These are phyloP conservation scores for Exophiala sideris DNA, from an alignment of 2,329 filamentous ascomycete species.

Conservation along the genomic window DNA sequence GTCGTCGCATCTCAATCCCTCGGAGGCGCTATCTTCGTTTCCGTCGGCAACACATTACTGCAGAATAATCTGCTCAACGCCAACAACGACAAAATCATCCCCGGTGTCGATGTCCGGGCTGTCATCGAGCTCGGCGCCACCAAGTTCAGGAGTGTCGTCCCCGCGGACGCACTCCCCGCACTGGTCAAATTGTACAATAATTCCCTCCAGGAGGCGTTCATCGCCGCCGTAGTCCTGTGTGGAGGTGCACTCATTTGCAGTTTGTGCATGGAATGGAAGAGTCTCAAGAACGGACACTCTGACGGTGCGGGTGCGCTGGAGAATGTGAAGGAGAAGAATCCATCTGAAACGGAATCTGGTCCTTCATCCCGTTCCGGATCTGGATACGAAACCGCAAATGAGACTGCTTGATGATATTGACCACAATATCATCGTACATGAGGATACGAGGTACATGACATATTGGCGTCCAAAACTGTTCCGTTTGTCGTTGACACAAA, in stretches of 20 bases:
- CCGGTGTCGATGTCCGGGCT: constrained; percentile 16
- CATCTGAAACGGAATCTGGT: too few relatives aligned
- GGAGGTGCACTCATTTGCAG: constrained; percentile 18
- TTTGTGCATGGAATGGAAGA: constrained; percentile 10
- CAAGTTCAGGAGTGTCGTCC: constrained; percentile 17
- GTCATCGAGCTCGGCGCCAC: constrained; percentile 21
- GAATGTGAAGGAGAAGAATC: too few relatives aligned
- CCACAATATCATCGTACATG: too few relatives aligned
- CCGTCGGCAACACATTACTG: constrained; percentile 27
- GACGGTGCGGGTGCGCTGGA: too few relatives aligned
- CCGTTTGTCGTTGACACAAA: too few relatives aligned
- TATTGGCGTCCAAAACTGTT: too few relatives aligned
- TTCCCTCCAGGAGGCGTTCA: constrained; percentile 20
- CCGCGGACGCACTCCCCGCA: constrained; percentile 6
- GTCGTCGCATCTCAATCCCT: constrained; percentile 24
- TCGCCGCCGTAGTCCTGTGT: constrained; percentile 17
- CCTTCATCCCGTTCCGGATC: too few relatives aligned
- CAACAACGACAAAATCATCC: constrained; percentile 4
- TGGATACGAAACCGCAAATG: too few relatives aligned
- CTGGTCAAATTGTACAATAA: constrained; percentile 22
- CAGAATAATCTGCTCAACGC: constrained; percentile 18
- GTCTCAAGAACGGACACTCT: neutral
- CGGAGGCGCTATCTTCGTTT: constrained; percentile 28
- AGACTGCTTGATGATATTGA: too few relatives aligned
- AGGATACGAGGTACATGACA: too few relatives aligned